phyloP scores from a whole-genome alignment of 1,284 basidiomycete species.

The Gymnopus androsaceus region DNA sequence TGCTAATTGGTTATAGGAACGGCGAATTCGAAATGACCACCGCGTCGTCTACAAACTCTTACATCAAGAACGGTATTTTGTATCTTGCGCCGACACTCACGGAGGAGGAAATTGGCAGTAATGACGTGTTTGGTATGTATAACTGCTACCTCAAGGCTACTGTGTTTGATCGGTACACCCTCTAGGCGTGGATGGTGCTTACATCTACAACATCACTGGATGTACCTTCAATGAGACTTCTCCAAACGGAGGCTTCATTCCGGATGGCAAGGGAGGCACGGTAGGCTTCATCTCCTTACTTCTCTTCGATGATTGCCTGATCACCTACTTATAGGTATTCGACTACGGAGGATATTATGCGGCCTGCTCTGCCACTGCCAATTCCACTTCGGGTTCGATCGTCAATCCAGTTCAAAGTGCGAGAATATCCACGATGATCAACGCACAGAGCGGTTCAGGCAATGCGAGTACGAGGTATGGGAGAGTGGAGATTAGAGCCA shows the following conservation, averaged over 20 bases:
- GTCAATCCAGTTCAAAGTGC: constrained; percentile 84
- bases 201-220: constrained; percentile 79
- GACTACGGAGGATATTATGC: constrained; percentile 43
- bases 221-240: constrained; percentile 69
- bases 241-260: constrained; percentile 42
- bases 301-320: too few relatives aligned
- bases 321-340: too few relatives aligned
- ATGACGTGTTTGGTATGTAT: constrained; percentile 11
- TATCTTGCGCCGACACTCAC: constrained; percentile 88
- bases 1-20: constrained; percentile 54
- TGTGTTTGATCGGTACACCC: neutral
- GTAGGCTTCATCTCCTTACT: neutral
- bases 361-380: constrained; percentile 56
- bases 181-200: constrained; percentile 51
- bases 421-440: constrained; percentile 65
- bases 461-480: constrained; percentile 12
- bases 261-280: constrained; percentile 23
- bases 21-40: constrained; percentile 91
- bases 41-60: constrained; percentile 73
- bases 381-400: constrained; percentile 54
- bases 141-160: neutral
- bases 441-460: neutral
- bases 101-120: constrained; percentile 55
- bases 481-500: constrained; percentile 5
- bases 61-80: constrained; percentile 72